Percentiles rank a stretch among this genome's conserved stretches.
Conservation (phyloP, 495 filamentous ascomycete genomes). For the Lophiostoma macrostomum region DNA sequence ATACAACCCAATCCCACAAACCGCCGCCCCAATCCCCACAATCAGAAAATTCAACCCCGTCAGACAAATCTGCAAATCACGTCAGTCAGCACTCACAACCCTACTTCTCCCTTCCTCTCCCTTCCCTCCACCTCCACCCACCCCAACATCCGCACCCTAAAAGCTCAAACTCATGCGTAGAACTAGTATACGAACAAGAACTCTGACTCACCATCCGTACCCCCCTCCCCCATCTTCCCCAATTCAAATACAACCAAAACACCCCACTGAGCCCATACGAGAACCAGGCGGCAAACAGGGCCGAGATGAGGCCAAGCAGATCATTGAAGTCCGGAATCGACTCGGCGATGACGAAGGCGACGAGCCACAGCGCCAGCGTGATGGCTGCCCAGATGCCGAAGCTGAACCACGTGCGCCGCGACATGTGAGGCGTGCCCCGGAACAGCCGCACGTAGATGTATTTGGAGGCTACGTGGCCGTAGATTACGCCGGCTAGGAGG, state of each 20-base stretch:
- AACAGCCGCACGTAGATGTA: conserved; percentile 66
- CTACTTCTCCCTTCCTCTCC: conserved; percentile 36
- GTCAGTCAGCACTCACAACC: too few relatives aligned
- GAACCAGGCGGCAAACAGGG: conserved; percentile 19
- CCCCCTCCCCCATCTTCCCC: too few relatives aligned
- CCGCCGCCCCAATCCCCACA: conserved; percentile 47
- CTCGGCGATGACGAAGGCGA: conserved; percentile 70
- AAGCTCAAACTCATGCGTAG: too few relatives aligned
- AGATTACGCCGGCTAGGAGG: conserved; percentile 4
- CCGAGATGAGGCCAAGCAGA: conserved; percentile 43
- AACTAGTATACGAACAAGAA: too few relatives aligned
- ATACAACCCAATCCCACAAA: conserved; percentile 17
- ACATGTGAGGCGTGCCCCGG: conserved; percentile 58
- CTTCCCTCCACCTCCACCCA: too few relatives aligned
- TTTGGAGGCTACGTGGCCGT: conserved; percentile 42
- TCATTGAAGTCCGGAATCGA: conserved; percentile 71
- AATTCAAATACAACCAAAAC: conserved; percentile 26
- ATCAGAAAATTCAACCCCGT: conserved; percentile 48
- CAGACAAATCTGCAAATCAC: conserved; percentile 42
- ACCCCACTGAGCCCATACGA: conserved; percentile 13
- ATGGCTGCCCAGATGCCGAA: conserved; percentile 58
- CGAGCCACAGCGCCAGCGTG: conserved; percentile 55
- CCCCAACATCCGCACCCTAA: too few relatives aligned
- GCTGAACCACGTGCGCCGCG: conserved; percentile 49
- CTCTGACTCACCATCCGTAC: too few relatives aligned